Evolutionary conservation across 306 rosid species (phyloP).

Genomic region (Alnus rubra): DNA sequence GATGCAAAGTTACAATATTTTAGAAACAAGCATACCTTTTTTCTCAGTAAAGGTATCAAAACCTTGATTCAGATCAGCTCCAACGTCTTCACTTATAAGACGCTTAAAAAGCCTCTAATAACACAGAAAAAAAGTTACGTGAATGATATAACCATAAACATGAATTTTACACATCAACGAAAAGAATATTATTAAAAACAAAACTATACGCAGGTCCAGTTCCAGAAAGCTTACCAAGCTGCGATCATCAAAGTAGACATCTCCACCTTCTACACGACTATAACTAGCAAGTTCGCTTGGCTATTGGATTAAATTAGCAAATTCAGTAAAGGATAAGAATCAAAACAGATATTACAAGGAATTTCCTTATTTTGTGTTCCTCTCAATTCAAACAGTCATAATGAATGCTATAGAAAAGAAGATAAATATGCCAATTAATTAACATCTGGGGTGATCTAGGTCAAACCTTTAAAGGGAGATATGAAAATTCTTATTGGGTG

Average conservation of each 20-base stretch:
- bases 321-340: conserved; percentile 1
- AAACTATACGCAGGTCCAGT: conserved; percentile 9
- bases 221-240: conserved; percentile 63
- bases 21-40: conserved; percentile 46
- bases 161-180: neutral
- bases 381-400: neutral
- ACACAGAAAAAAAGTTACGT: conserved; percentile 19
- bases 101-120: conserved; percentile 92
- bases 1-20: conserved; percentile 1
- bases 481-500: conserved; percentile 6
- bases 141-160: conserved; percentile 9
- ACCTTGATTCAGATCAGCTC: conserved; percentile 83
- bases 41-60: conserved; percentile 76
- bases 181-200: neutral
- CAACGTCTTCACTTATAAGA: conserved; percentile 82
- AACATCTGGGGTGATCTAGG: neutral
- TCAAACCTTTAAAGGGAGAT: neutral
- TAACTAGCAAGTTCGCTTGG: conserved; percentile 87
- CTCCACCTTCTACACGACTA: conserved; percentile 92
- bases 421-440: neutral
- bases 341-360: neutral
- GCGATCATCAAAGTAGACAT: conserved; percentile 79
- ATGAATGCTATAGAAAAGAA: neutral
- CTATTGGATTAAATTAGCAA: conserved; percentile 45
- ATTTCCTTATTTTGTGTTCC: neutral